A percentile compares a stretch with the other conserved stretches of the same genome.
phyloP scores from a whole-genome alignment of 805 yeast species.

The Pichia rugopelliculosa region DNA sequence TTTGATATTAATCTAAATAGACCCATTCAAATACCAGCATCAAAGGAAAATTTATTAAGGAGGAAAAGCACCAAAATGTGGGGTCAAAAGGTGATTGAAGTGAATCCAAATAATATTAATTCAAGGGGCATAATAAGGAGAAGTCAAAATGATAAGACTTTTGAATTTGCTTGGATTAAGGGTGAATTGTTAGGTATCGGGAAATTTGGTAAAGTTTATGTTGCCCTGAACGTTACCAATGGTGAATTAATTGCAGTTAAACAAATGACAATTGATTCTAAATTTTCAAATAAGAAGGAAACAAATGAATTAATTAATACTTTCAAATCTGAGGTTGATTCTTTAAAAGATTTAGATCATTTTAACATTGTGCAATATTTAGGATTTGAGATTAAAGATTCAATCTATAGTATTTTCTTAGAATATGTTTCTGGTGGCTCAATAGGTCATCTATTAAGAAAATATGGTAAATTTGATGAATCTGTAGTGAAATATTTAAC shows the following conservation, averaged over 20 bases:
- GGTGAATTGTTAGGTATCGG: slow-evolving; percentile 97
- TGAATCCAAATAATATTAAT: slow-evolving; percentile 55
- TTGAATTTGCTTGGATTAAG: slow-evolving; percentile 92
- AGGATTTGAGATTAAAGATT: slow-evolving; percentile 77
- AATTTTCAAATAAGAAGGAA: slow-evolving; percentile 35
- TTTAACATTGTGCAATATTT: slow-evolving; percentile 90
- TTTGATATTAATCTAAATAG: background rate
- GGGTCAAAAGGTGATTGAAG: slow-evolving; percentile 93
- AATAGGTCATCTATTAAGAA: slow-evolving; percentile 75
- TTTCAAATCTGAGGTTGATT: slow-evolving; percentile 81
- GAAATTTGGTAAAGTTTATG: slow-evolving; percentile 87
- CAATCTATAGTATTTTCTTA: slow-evolving; percentile 75
- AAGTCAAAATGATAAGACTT: slow-evolving; percentile 44
- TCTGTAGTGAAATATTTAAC: slow-evolving; percentile 64
- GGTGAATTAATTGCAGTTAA: slow-evolving; percentile 99
- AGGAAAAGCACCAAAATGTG: slow-evolving; percentile 91
- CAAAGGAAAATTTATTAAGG: slow-evolving; percentile 37
- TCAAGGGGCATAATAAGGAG: slow-evolving; percentile 3
- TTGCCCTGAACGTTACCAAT: slow-evolving; percentile 89
- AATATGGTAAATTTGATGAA: slow-evolving; percentile 82
- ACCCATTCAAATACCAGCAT: background rate
- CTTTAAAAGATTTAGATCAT: slow-evolving; percentile 90
- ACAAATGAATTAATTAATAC: slow-evolving; percentile 68
- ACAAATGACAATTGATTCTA: slow-evolving; percentile 67
- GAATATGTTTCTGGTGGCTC: slow-evolving; percentile 99